Evolutionary conservation across 192 early-diverging fungal genomes (phyloP).

Genomic region (Geranomyces variabilis): DNA sequence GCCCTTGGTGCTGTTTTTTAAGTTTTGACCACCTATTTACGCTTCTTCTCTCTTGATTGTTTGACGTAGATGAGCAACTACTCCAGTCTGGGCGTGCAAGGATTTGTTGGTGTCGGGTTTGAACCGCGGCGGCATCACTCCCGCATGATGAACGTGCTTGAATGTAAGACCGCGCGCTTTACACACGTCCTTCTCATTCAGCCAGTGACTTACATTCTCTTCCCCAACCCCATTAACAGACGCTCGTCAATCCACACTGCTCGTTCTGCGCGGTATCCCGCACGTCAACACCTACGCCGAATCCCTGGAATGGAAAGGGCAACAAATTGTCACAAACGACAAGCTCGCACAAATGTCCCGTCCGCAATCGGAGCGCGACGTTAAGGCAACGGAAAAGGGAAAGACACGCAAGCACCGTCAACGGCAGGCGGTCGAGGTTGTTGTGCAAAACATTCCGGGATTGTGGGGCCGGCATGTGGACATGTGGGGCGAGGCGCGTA

Average conservation of each 20-base stretch:
- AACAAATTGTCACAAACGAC: slow-evolving; percentile 9
- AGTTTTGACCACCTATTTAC: no score
- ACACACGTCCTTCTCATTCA: neutral
- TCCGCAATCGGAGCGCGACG: slow-evolving; percentile 1
- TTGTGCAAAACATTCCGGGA: slow-evolving; percentile 68
- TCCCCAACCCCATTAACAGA: neutral
- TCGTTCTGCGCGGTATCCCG: slow-evolving; percentile 9
- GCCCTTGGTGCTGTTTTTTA: no score
- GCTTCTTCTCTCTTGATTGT: no score
- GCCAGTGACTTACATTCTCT: neutral
- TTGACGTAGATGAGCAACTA: slow-evolving; percentile 70
- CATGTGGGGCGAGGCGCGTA: slow-evolving; percentile 61
- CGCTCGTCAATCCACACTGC: neutral
- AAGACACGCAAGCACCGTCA: slow-evolving; percentile 1
- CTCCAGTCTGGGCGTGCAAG: slow-evolving; percentile 73
- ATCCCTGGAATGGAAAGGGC: slow-evolving; percentile 9
- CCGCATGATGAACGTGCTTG: slow-evolving; percentile 63
- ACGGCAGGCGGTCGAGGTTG: slow-evolving; percentile 64
- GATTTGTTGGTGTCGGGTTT: slow-evolving; percentile 67
- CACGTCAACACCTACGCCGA: slow-evolving; percentile 4
- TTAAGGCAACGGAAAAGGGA: neutral
- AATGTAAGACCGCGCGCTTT: no score
- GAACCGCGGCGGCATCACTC: slow-evolving; percentile 65
- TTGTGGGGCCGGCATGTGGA: slow-evolving; percentile 63
- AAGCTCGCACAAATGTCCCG: neutral